Evolutionary conservation across 2,329 filamentous ascomycete genomes (phyloP).

Genomic region (Cytospora schulzeri): DNA sequence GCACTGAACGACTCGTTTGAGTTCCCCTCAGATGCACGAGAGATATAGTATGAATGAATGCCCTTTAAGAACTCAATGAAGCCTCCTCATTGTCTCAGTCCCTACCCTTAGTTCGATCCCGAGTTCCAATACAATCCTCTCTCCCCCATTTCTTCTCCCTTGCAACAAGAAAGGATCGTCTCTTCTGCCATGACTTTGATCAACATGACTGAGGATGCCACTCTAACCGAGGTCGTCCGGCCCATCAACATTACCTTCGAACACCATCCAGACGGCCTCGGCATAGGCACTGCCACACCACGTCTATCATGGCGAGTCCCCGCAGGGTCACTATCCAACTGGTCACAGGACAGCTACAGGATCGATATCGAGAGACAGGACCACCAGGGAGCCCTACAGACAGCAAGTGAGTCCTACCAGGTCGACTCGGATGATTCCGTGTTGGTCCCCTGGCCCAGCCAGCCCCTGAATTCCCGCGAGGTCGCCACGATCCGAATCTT

Average conservation of each 20-base stretch:
- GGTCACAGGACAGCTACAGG: constrained; percentile 24
- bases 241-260: constrained; percentile 23
- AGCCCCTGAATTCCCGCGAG: constrained; percentile 20
- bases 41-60: too few relatives aligned
- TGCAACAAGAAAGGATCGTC: neutral
- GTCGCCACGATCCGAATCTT: constrained; percentile 14
- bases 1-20: too few relatives aligned
- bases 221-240: neutral
- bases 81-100: too few relatives aligned
- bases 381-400: neutral
- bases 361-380: constrained; percentile 14
- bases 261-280: constrained; percentile 26
- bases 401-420: constrained; percentile 4
- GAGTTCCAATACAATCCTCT: too few relatives aligned
- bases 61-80: neutral
- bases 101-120: too few relatives aligned
- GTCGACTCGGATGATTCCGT: constrained; percentile 15
- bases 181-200: constrained; percentile 11
- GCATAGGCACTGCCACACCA: constrained; percentile 17
- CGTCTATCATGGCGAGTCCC: constrained; percentile 25
- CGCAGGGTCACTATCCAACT: constrained; percentile 6
- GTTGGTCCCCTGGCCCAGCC: constrained; percentile 15
- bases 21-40: too few relatives aligned
- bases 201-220: constrained; percentile 8
- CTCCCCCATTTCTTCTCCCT: neutral